phyloP scores from a whole-genome alignment of 192 early-diverging fungal species.

The Umbelopsis sp. region DNA sequence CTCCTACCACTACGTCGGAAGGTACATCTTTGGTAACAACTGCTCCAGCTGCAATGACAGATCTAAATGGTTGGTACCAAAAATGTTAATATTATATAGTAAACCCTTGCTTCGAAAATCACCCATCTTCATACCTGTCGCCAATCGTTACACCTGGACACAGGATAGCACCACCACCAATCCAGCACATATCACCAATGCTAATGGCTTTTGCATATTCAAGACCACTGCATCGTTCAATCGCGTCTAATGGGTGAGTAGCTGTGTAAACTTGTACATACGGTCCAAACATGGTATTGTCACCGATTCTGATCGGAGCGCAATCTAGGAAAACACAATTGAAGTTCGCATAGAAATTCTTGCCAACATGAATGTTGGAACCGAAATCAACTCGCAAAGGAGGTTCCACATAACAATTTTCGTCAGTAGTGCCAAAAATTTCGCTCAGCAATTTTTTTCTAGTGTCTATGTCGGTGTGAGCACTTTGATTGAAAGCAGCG shows the following conservation, averaged over 20 bases:
- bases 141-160: conserved; percentile 90
- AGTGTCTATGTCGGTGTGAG: conserved; percentile 33
- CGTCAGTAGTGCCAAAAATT: conserved; percentile 60
- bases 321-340: conserved; percentile 78
- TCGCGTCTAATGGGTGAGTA: conserved; percentile 70
- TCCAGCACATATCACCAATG: conserved; percentile 89
- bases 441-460: conserved; percentile 35
- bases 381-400: conserved; percentile 82
- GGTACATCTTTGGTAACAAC: conserved; percentile 91
- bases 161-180: conserved; percentile 81
- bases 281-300: conserved; percentile 74
- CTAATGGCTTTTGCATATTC: conserved; percentile 49
- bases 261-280: conserved; percentile 77
- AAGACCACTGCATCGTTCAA: conserved; percentile 36
- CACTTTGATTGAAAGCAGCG: conserved; percentile 35
- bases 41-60: conserved; percentile 74
- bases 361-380: conserved; percentile 74
- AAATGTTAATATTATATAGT: neutral
- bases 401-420: conserved; percentile 60
- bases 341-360: conserved; percentile 77
- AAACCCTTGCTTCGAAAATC: conserved; percentile 4
- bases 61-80: neutral
- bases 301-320: conserved; percentile 71
- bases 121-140: conserved; percentile 41
- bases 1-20: conserved; percentile 74